Conservation (phyloP, 768 basidiomycete species). For the Leccinum broughii region DNA sequence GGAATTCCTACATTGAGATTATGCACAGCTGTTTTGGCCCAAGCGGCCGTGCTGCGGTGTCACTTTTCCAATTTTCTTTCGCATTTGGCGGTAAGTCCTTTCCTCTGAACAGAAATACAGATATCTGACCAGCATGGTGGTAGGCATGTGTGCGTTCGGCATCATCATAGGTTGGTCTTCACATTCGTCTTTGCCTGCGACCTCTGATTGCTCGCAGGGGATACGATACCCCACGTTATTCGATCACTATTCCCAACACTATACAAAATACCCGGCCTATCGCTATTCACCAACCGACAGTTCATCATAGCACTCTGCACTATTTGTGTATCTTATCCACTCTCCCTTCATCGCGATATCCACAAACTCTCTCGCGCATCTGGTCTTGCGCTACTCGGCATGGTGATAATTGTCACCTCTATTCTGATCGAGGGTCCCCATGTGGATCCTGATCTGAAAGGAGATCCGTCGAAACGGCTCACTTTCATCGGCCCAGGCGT, state of each 20-base stretch:
- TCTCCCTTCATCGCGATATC: slow-evolving; percentile 95
- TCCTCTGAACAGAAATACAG: neutral
- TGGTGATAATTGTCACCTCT: slow-evolving; percentile 88
- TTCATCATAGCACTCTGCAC: slow-evolving; percentile 90
- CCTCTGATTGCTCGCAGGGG: slow-evolving; percentile 48
- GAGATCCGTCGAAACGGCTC: slow-evolving; percentile 72
- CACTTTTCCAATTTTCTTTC: slow-evolving; percentile 96
- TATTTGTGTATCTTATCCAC: slow-evolving; percentile 85
- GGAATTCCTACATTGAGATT: too few relatives aligned
- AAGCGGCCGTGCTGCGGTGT: slow-evolving; percentile 90
- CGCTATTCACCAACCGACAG: slow-evolving; percentile 78
- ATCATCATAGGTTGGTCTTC: slow-evolving; percentile 73
- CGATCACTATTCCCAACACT: slow-evolving; percentile 78
- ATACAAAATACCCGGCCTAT: slow-evolving; percentile 67
- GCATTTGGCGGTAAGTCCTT: slow-evolving; percentile 82
- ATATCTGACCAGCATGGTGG: slow-evolving; percentile 8
- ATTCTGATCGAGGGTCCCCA: slow-evolving; percentile 84
- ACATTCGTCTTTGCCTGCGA: neutral
- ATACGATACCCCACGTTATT: slow-evolving; percentile 95
- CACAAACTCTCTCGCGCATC: slow-evolving; percentile 95
- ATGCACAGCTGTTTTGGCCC: too few relatives aligned
- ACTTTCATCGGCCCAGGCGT: slow-evolving; percentile 77
- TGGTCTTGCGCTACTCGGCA: slow-evolving; percentile 86
- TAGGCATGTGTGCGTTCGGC: slow-evolving; percentile 97
- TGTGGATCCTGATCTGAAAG: slow-evolving; percentile 70